Percentiles rank a stretch among this genome's conserved stretches.
These are phyloP conservation scores for Coniferiporia sulphurascens DNA, from an alignment of 1,284 basidiomycete species.

Conservation along the genomic window DNA sequence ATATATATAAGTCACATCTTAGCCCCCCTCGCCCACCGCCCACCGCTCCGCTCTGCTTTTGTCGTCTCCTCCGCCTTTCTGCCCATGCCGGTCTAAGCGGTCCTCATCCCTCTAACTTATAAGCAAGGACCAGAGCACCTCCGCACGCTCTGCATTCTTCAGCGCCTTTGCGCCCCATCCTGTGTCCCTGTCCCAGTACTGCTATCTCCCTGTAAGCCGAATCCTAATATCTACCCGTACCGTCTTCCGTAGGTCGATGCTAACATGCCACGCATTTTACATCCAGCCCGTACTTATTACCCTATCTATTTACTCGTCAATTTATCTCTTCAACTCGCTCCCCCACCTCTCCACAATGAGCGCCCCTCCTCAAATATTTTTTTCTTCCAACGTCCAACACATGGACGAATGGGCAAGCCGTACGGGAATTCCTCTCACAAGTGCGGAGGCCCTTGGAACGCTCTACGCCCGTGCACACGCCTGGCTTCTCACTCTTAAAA, in stretches of 20 bases:
- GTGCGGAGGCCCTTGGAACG: constrained; percentile 70
- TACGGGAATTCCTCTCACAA: constrained; percentile 72
- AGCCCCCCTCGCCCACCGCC: neutral
- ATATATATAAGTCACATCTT: constrained; percentile 6
- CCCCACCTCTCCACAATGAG: constrained; percentile 26
- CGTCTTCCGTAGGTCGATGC: neutral
- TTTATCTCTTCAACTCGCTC: neutral
- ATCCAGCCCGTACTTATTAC: constrained; percentile 15
- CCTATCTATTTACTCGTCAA: constrained; percentile 11
- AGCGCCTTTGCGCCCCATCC: neutral
- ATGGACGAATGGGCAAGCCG: constrained; percentile 78
- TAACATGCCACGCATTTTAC: neutral
- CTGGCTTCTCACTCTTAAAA: constrained; percentile 59
- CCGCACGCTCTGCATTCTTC: neutral
- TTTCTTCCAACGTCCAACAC: constrained; percentile 69
- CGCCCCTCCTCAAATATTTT: constrained; percentile 53
- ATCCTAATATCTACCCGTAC: neutral
- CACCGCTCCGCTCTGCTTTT: constrained; percentile 3
- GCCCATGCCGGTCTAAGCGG: neutral
- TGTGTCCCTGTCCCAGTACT: neutral
- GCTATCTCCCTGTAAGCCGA: neutral
- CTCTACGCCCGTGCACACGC: constrained; percentile 75
- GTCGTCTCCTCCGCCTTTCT: neutral
- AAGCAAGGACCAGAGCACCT: neutral
- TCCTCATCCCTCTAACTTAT: neutral